phyloP scores from a whole-genome alignment of 805 yeast species.

The Spathaspora arborariae region DNA sequence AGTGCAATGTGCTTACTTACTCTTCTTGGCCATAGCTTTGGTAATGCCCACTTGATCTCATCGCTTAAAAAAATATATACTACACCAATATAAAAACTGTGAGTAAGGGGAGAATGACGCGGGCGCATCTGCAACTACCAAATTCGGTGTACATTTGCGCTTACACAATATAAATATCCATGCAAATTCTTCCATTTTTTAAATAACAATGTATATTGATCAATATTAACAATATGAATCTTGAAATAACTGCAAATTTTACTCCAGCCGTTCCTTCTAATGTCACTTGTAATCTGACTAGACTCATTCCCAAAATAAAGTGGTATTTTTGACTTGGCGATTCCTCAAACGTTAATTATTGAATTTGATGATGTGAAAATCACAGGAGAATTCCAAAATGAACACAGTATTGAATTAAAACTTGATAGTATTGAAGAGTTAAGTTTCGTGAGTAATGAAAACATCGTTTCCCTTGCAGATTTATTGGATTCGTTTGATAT shows the following conservation, averaged over 20 bases:
- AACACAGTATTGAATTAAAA: not conserved
- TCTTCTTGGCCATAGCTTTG: conserved; percentile 35
- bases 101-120: not conserved
- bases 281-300: conserved; percentile 1
- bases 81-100: not conserved
- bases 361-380: not conserved
- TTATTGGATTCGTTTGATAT: conserved; percentile 5
- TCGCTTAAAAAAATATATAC: conserved; percentile 1
- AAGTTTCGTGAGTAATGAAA: not conserved
- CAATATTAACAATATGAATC: conserved; percentile 2
- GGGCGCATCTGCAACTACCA: not conserved
- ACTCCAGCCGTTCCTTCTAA: not conserved
- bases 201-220: not conserved
- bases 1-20: conserved; percentile 20
- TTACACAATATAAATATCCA: not conserved
- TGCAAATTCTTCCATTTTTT: not conserved
- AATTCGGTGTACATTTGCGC: not conserved
- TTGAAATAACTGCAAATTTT: not conserved
- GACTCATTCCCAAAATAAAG: conserved; percentile 12
- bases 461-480: conserved; percentile 1
- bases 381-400: not conserved
- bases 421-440: not conserved
- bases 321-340: conserved; percentile 31
- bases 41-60: conserved; percentile 2
- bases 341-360: conserved; percentile 6